Evolutionary conservation across 139 green algal genomes (phyloP).

Genomic region (Micromonas commoda): DNA sequence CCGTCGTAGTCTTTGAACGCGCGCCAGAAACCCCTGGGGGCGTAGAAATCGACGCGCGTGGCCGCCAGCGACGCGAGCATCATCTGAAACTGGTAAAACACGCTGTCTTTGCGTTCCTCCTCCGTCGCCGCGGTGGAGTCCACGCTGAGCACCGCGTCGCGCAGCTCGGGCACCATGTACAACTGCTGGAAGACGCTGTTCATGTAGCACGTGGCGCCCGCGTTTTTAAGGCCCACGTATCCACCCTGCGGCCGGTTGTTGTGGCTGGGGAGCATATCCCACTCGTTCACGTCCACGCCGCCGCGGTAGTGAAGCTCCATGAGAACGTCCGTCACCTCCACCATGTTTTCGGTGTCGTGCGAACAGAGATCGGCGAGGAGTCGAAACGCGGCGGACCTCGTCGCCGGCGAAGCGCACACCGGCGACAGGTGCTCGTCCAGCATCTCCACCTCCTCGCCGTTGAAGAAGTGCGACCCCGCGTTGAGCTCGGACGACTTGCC

Average conservation of each 20-base stretch:
- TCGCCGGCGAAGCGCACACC: not conserved
- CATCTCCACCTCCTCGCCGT: not conserved
- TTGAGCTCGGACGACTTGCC: not conserved
- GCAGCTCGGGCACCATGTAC: slow-evolving; percentile 86
- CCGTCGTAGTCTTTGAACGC: slow-evolving; percentile 96
- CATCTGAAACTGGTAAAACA: slow-evolving; percentile 93
- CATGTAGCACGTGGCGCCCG: slow-evolving; percentile 98
- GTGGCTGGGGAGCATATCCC: not conserved
- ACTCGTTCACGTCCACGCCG: not conserved
- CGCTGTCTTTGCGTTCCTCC: slow-evolving; percentile 47
- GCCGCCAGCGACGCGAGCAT: slow-evolving; percentile 18
- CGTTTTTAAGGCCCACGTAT: slow-evolving; percentile 94
- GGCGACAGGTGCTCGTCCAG: not conserved
- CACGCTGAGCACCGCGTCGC: slow-evolving; percentile 95
- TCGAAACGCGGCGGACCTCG: not conserved
- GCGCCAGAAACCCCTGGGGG: slow-evolving; percentile 54
- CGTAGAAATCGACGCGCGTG: slow-evolving; percentile 76
- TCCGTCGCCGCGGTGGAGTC: slow-evolving; percentile 61
- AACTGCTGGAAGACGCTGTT: slow-evolving; percentile 97
- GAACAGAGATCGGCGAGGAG: not conserved
- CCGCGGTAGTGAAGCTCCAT: slow-evolving; percentile 10
- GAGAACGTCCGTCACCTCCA: slow-evolving; percentile 4
- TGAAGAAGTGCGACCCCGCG: too few species aligned
- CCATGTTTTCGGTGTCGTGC: not conserved
- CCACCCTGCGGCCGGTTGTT: slow-evolving; percentile 18